Evolutionary conservation across 371 early-diverging fungal species (phyloP).

Genomic region (Mucor indicus): DNA sequence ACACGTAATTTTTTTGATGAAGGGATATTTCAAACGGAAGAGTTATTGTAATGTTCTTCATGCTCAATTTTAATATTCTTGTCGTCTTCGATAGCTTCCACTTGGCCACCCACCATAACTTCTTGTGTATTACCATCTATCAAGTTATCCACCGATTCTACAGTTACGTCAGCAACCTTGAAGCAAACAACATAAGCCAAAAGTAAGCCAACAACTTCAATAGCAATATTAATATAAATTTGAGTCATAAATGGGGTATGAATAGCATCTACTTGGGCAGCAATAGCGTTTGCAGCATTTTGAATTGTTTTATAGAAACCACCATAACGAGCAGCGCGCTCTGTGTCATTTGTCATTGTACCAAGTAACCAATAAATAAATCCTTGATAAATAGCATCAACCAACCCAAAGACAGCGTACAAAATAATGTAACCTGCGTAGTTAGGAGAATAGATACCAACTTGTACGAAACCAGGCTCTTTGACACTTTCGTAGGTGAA

Average conservation of each 20-base stretch:
- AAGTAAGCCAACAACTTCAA: conserved; percentile 27
- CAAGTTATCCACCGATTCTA: conserved; percentile 25
- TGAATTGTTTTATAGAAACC: conserved; percentile 86
- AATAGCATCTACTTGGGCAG: conserved; percentile 41
- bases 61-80: too few species aligned
- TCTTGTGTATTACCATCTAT: conserved; percentile 16
- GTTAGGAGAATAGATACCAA: conserved; percentile 30
- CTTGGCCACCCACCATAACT: conserved; percentile 24
- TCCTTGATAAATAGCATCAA: conserved; percentile 73
- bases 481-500: conserved; percentile 30
- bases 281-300: conserved; percentile 43
- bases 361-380: conserved; percentile 78
- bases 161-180: conserved; percentile 23
- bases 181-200: conserved; percentile 24
- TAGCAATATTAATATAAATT: conserved; percentile 20
- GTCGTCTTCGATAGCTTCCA: conserved; percentile 16
- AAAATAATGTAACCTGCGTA: conserved; percentile 54
- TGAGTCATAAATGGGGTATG: conserved; percentile 34
- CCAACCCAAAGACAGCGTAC: conserved; percentile 63
- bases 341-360: conserved; percentile 67
- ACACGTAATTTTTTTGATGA: too few species aligned
- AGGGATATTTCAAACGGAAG: too few species aligned
- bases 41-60: too few species aligned
- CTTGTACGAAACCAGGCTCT: conserved; percentile 6
- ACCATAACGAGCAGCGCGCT: conserved; percentile 66